phyloP scores from a whole-genome alignment of 2,329 filamentous ascomycete genomes.

The Bipolaris oryzae region DNA sequence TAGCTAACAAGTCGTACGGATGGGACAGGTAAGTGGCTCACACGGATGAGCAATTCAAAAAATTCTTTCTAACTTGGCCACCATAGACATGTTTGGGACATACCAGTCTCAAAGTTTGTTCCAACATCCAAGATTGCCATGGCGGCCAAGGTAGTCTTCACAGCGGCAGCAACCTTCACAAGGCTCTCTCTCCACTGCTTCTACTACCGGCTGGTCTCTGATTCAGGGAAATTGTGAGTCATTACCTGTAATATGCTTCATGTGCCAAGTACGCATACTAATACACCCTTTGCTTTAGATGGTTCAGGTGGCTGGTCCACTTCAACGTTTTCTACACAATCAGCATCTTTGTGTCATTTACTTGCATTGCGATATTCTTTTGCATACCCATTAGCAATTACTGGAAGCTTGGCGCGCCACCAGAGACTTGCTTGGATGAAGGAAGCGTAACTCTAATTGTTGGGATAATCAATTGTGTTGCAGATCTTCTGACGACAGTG shows the following conservation, averaged over 20 bases:
- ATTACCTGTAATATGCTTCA: too few relatives aligned
- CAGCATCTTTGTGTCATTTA: slow-evolving; percentile 47
- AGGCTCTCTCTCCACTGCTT: slow-evolving; percentile 54
- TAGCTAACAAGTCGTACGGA: slow-evolving; percentile 51
- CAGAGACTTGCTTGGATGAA: slow-evolving; percentile 50
- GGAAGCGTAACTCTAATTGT: slow-evolving; percentile 47
- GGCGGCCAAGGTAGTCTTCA: slow-evolving; percentile 52
- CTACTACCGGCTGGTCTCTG: slow-evolving; percentile 53
- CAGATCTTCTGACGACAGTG: slow-evolving; percentile 51
- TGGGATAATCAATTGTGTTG: slow-evolving; percentile 53
- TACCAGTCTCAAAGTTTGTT: slow-evolving; percentile 36
- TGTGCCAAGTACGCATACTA: neutral
- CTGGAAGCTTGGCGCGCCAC: slow-evolving; percentile 47
- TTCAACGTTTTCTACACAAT: slow-evolving; percentile 47
- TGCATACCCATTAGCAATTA: slow-evolving; percentile 53
- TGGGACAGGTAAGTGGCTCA: slow-evolving; percentile 37
- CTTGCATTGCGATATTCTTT: slow-evolving; percentile 45
- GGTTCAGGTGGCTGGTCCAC: slow-evolving; percentile 51
- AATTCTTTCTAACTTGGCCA: neutral
- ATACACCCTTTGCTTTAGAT: slow-evolving; percentile 4
- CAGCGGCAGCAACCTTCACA: slow-evolving; percentile 51
- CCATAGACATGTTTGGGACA: slow-evolving; percentile 52
- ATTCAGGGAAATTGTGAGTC: slow-evolving; percentile 40
- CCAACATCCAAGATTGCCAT: slow-evolving; percentile 48
- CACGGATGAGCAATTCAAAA: accelerated